A percentile compares a stretch with the other conserved stretches of the same genome.
These are phyloP conservation scores for Astrothelium subdiscretum DNA, from an alignment of 495 filamentous ascomycete species.

Conservation along the genomic window DNA sequence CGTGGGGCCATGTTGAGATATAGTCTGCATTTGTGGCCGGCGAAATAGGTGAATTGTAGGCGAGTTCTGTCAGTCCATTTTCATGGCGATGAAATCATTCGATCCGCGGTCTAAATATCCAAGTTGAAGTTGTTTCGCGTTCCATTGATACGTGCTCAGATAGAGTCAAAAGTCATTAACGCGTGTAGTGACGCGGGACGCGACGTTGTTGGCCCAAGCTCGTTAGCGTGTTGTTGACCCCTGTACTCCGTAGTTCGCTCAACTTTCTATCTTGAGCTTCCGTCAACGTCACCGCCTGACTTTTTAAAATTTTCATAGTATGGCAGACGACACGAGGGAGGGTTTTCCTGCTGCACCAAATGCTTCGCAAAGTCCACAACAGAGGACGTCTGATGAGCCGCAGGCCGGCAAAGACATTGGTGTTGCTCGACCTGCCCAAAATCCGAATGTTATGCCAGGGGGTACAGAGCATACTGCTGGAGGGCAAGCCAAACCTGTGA, in stretches of 20 bases:
- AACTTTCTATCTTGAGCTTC: not conserved
- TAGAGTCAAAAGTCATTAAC: not conserved
- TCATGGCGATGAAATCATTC: not conserved
- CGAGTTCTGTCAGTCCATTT: not conserved
- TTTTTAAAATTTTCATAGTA: slow-evolving; percentile 19
- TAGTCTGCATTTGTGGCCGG: not conserved
- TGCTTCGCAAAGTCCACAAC: not conserved
- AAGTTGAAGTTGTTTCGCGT: not conserved
- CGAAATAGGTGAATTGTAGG: not conserved
- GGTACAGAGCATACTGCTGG: slow-evolving; percentile 34
- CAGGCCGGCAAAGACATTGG: slow-evolving; percentile 32
- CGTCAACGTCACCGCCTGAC: not conserved
- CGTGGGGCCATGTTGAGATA: slow-evolving; percentile 23
- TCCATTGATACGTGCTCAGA: not conserved
- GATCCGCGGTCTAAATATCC: not conserved
- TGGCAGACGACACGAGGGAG: slow-evolving; percentile 44
- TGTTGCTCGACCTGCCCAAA: slow-evolving; percentile 1
- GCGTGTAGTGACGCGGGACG: not conserved
- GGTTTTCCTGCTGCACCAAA: not conserved
- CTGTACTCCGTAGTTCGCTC: not conserved
- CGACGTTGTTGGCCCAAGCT: slow-evolving; percentile 1
- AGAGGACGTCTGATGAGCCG: slow-evolving; percentile 27
- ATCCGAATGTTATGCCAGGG: slow-evolving; percentile 34
- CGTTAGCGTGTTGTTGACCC: not conserved
- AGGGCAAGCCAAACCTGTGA: slow-evolving; percentile 22